Evolutionary conservation across 2,329 filamentous ascomycete species (phyloP), one percentile per base, ranked within the genome.

Genomic region (Neocatenulostroma microsporum): DNA sequence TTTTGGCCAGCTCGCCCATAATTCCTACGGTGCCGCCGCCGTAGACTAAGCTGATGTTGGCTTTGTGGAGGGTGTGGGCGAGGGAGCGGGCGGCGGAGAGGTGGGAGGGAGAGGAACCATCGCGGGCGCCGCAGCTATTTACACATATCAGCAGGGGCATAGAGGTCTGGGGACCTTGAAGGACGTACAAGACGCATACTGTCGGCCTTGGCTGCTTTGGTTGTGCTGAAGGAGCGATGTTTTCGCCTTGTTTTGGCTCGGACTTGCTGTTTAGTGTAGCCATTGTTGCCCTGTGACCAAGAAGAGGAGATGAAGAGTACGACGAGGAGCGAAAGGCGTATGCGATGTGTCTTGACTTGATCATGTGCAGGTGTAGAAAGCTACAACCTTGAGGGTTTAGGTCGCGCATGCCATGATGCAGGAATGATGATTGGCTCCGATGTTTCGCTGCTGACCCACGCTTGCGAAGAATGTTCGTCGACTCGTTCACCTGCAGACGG

Each of bases 1-100:
- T 88, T 53, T 81, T 82, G 30, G 91, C 86, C 9, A 96, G 64
- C 58, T 95, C 87, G 56, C 91, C 91, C 91, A 98, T 98, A 30
- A 98, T 74, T 8, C 91, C 91, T 24, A 86, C 78, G 2, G 89
- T 96, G 55, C 91, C 91, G 50, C 91, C 91, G 36, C 42, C 42
- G 31, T 96, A 98, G 47, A 96, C 87, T 28, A 98, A 77, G 8
- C 76, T 73, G 53, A 93, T 86, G 59, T 84, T 79, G 55, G 83
- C 74, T 34, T 74, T 71, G 57, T 87, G 82, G 66, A 96, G 82
- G 47, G 73, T 70, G 21, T 68, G 68, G 37, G 82, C 89, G 11
- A 96, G 78, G 20, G 30, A 30, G 30, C 34, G 35, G 3, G 91
- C 91, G 6, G 86, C 80, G 58, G 80, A 78, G 53, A 93, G 64